Conservation (phyloP, 352 stramenopile species). For the Globisporangium echinulatum region DNA sequence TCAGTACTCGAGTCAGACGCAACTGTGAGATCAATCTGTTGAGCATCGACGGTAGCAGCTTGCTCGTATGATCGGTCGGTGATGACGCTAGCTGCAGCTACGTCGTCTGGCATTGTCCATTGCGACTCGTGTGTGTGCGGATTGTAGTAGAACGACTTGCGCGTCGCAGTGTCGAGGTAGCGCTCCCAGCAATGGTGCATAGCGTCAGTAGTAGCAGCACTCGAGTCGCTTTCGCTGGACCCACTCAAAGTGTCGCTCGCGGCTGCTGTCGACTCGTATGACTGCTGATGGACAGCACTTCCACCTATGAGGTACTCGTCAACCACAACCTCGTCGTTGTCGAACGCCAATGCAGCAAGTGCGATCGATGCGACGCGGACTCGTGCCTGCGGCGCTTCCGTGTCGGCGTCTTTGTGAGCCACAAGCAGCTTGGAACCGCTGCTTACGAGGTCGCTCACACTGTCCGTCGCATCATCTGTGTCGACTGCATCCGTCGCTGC, state of each 20-base stretch:
- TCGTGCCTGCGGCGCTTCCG: background rate
- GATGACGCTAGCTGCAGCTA: background rate
- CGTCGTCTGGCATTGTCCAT: conserved; percentile 25
- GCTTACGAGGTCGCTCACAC: background rate
- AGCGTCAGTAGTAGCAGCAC: background rate
- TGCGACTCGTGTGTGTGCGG: conserved; percentile 25
- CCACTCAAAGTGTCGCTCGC: background rate
- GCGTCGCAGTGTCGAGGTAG: conserved; percentile 37
- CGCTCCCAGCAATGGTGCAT: conserved; percentile 29
- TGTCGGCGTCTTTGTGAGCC: background rate
- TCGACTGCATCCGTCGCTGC: background rate
- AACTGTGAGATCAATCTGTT: background rate
- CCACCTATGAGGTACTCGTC: background rate
- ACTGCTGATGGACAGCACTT: background rate
- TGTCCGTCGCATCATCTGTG: background rate
- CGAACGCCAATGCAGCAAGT: conserved; percentile 16
- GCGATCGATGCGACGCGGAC: conserved; percentile 5
- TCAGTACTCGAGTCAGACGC: background rate
- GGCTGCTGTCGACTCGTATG: background rate
- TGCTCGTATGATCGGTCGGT: background rate
- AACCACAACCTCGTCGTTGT: conserved; percentile 2
- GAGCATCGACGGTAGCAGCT: too few species aligned
- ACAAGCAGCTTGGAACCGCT: background rate
- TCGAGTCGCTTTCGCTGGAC: background rate
- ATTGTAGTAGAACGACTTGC: conserved; percentile 60